These are phyloP conservation scores for Pestalotiopsis sp. DNA, from an alignment of 2,329 filamentous ascomycete genomes.

Conservation along the genomic window DNA sequence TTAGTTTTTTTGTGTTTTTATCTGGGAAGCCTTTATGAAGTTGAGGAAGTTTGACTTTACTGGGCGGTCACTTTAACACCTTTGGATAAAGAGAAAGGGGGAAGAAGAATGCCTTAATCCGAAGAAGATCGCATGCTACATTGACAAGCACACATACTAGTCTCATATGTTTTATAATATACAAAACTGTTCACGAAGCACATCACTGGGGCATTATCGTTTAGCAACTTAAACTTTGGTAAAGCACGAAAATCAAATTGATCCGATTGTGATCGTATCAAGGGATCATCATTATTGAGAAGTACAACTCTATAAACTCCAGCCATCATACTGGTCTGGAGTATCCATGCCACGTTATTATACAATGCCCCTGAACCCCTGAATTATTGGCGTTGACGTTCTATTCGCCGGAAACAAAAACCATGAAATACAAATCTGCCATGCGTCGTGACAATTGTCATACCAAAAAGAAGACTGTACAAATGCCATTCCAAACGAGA, in stretches of 20 bases:
- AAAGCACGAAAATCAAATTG: background rate
- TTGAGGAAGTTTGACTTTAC: background rate
- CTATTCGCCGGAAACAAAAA: no score
- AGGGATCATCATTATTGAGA: no score
- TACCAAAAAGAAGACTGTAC: no score
- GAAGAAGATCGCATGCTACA: background rate
- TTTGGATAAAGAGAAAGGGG: background rate
- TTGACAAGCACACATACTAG: background rate
- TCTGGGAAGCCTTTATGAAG: background rate
- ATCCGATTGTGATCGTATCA: no score
- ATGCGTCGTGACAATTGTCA: no score
- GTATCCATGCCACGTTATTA: no score
- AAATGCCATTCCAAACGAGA: no score
- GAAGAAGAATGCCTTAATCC: background rate
- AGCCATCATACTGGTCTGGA: no score
- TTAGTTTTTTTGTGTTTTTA: conserved; percentile 12
- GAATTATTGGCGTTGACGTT: no score
- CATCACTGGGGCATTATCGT: background rate
- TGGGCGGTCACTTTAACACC: background rate
- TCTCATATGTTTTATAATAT: conserved; percentile 10
- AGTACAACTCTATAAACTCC: no score
- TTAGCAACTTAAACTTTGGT: background rate
- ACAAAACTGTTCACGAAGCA: background rate
- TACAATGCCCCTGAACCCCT: no score
- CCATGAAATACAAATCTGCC: no score